Conservation (phyloP, 805 yeast genomes). For the Starmerella gropengiesseri region DNA sequence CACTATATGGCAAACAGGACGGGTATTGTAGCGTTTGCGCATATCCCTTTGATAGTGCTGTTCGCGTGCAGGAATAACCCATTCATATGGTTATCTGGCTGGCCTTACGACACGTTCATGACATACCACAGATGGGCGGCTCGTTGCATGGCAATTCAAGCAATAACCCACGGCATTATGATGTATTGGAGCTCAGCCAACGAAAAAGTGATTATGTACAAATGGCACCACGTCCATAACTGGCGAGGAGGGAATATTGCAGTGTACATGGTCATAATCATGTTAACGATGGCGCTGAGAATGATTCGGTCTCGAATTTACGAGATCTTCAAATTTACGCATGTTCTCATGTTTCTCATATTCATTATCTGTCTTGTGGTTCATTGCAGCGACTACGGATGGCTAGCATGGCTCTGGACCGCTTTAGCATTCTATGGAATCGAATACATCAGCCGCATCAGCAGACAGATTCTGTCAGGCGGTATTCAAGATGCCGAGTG, state of each 20-base stretch:
- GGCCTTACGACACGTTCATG: slow-evolving; percentile 51
- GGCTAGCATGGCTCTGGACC: slow-evolving; percentile 44
- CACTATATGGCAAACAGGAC: slow-evolving; percentile 35
- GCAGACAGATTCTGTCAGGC: slow-evolving; percentile 50
- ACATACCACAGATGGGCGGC: slow-evolving; percentile 50
- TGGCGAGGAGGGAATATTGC: slow-evolving; percentile 38
- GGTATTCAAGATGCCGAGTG: slow-evolving; percentile 27
- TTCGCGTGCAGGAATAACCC: slow-evolving; percentile 67
- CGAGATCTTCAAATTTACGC: slow-evolving; percentile 47
- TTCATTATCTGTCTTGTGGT: slow-evolving; percentile 33
- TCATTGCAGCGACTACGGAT: slow-evolving; percentile 52
- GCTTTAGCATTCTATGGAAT: slow-evolving; percentile 55
- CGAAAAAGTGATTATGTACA: slow-evolving; percentile 22
- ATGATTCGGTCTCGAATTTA: slow-evolving; percentile 42
- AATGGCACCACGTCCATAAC: slow-evolving; percentile 27
- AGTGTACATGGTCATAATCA: slow-evolving; percentile 33
- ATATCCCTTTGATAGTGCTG: slow-evolving; percentile 42
- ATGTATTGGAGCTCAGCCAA: slow-evolving; percentile 25
- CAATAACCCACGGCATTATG: slow-evolving; percentile 38
- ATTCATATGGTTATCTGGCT: slow-evolving; percentile 49
- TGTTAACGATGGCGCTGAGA: slow-evolving; percentile 39
- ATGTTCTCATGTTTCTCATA: slow-evolving; percentile 26
- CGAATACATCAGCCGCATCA: slow-evolving; percentile 50
- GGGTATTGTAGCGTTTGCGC: slow-evolving; percentile 39
- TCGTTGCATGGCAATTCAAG: slow-evolving; percentile 34